Base-by-base conservation (phyloP, 495 filamentous ascomycete genomes). In the Penicillium goetzii region DNA sequence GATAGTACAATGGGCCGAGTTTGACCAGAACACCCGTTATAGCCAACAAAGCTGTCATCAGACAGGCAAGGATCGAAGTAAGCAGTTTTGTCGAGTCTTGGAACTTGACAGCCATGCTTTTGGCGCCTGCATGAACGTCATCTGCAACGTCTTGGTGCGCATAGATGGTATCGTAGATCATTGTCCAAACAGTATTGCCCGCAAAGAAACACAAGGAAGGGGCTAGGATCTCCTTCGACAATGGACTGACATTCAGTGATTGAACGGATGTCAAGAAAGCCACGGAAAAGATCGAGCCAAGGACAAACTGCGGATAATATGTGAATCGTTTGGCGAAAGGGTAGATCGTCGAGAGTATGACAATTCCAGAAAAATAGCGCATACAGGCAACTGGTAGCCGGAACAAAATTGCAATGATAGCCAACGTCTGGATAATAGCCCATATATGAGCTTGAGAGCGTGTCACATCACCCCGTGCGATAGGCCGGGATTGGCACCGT, bases 401-500 rank as follows among this genome's bases (percentile, higher is more conserved):
- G 8, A 55, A 17, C 6, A 55, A 6, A 17, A 56, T 21, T 2
- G 2, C 15, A 17, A 38, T 8, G 3, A 34, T 38, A 21, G 21
- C 53, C 5, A 38, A 17, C 11, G 33, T 40, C 40, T 66, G 71
- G 0, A 60, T 17, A 21, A 62, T 36, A 0, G 68, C 72, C 49
- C 78, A 80, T 7, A 75, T 34, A 52, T 77, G 60, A 0, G 69
- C 78, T 17, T 72, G 54, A 0, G 59, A 57, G 6, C 71, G 67
- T 0, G 73, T 68, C 8, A 85, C 72, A 10, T 81, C 82, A 0
- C 81, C 77, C 0, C 82, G 76, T 0, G 83, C 78, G 17, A 85
- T 72, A 2, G 81, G 82, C 4, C 82, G 75, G 41, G 71, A 60
- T 2, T 69, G 65, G 25, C 68, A 73, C 0, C 82, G 75, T 5